Conservation (phyloP, 306 rosid genomes). For the Lathyrus aphaca region DNA sequence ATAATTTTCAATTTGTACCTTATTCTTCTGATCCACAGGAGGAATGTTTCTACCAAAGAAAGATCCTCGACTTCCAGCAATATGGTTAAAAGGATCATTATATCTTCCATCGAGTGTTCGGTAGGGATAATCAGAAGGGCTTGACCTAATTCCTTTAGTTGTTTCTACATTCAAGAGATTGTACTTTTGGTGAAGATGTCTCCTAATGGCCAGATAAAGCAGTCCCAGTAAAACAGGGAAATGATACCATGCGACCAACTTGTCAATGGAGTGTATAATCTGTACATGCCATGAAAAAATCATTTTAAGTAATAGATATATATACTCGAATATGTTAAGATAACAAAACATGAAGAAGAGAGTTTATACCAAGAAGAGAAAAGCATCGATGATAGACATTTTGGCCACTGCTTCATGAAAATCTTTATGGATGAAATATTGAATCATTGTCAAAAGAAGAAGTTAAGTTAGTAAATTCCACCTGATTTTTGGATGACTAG, state of each 20-base stretch:
- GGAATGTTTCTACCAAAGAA: constrained; percentile 63
- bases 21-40: constrained; percentile 51
- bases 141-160: constrained; percentile 47
- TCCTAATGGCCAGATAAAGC: constrained; percentile 35
- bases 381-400: constrained; percentile 51
- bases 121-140: constrained; percentile 52
- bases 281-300: constrained; percentile 25
- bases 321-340: too few species aligned
- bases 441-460: constrained; percentile 4
- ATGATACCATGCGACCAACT: constrained; percentile 56
- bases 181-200: constrained; percentile 58
- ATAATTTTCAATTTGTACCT: constrained; percentile 28
- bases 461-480: background rate
- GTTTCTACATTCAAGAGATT: constrained; percentile 60
- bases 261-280: constrained; percentile 62
- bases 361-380: constrained; percentile 46
- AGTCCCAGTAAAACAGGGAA: constrained; percentile 58
- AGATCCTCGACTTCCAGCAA: constrained; percentile 53
- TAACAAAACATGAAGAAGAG: background rate
- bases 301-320: too few species aligned
- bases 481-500: too few species aligned
- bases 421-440: constrained; percentile 41
- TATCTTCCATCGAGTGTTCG: constrained; percentile 54
- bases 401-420: constrained; percentile 49
- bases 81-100: constrained; percentile 62